Evolutionary conservation across 441 rosid genomes (phyloP).

Genomic region (Jatropha podagrica): DNA sequence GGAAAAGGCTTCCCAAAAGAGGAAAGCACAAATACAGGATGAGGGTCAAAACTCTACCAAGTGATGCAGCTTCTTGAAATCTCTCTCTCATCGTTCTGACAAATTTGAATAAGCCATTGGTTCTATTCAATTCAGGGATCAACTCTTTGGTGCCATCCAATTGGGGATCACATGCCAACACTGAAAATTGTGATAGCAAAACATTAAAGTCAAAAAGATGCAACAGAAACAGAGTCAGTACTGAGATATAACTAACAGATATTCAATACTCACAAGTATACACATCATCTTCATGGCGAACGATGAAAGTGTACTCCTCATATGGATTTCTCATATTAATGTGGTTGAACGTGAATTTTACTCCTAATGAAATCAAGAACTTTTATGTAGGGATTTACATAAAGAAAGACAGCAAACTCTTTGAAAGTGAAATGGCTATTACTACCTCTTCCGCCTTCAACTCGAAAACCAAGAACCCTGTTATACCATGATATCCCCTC

Average conservation of each 20-base stretch:
- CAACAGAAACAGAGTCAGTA: conserved; percentile 1
- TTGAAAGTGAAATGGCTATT: background rate
- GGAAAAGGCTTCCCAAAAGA: conserved; percentile 2
- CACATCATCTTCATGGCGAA: conserved; percentile 62
- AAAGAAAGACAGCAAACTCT: conserved; percentile 10
- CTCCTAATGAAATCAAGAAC: conserved; percentile 49
- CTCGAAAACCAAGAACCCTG: conserved; percentile 62
- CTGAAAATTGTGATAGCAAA: conserved; percentile 41
- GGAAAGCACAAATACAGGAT: conserved; percentile 12
- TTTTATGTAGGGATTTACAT: conserved; percentile 15
- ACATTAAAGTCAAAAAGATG: background rate
- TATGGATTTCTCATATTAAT: conserved; percentile 50
- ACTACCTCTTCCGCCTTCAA: conserved; percentile 87
- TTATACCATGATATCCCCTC: conserved; percentile 83
- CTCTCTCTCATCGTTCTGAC: conserved; percentile 66
- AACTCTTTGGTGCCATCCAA: conserved; percentile 53
- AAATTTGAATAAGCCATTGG: conserved; percentile 70
- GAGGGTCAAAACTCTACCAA: conserved; percentile 36
- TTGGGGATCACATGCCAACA: conserved; percentile 73
- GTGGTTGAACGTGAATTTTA: conserved; percentile 68
- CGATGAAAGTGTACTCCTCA: conserved; percentile 51
- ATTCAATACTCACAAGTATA: conserved; percentile 56
- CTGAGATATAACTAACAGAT: conserved; percentile 1
- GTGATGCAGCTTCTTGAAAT: conserved; percentile 14
- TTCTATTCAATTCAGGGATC: conserved; percentile 58